These are phyloP conservation scores for Boletus patriciae DNA, from an alignment of 768 basidiomycete genomes.

Conservation along the genomic window DNA sequence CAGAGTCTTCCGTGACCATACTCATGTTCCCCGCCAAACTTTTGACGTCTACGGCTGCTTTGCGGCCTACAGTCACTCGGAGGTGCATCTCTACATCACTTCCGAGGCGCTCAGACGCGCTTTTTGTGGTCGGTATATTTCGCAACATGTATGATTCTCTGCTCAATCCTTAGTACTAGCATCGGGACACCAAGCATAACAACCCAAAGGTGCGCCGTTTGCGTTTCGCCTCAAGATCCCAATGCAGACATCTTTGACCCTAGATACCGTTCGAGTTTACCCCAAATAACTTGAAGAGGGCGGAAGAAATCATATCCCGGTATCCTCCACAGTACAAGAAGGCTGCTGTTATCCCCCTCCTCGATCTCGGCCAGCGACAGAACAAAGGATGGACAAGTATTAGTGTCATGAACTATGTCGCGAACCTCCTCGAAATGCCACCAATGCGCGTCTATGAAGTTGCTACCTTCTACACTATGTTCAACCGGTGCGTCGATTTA, in stretches of 20 bases:
- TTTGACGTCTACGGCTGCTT: conserved; percentile 8
- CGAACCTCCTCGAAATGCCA: conserved; percentile 88
- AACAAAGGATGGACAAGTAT: conserved; percentile 99
- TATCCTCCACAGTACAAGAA: conserved; percentile 99
- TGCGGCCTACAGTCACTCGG: conserved; percentile 19
- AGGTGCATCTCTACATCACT: conserved; percentile 40
- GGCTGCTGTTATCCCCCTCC: conserved; percentile 93
- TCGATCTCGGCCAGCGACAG: conserved; percentile 95
- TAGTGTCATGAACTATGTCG: conserved; percentile 98
- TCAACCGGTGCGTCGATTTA: conserved; percentile 75
- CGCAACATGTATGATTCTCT: conserved; percentile 7
- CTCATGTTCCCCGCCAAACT: conserved; percentile 26
- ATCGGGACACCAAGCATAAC: conserved; percentile 93
- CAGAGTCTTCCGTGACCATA: conserved; percentile 1
- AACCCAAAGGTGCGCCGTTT: conserved; percentile 69
- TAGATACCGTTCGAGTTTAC: conserved; percentile 91
- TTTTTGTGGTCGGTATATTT: conserved; percentile 72
- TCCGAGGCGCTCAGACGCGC: conserved; percentile 69
- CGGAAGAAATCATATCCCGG: conserved; percentile 84
- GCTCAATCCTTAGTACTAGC: conserved; percentile 48
- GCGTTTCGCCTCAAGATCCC: neutral
- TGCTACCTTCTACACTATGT: conserved; percentile 99
- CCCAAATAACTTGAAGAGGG: conserved; percentile 78
- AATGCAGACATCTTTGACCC: neutral
- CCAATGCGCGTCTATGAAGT: conserved; percentile 99